Percentiles rank a stretch among this genome's conserved stretches.
These are phyloP conservation scores for Pseudisothecium myosuroides DNA, from an alignment of 225 moss, liverwort and hornwort genomes.

Conservation along the genomic window DNA sequence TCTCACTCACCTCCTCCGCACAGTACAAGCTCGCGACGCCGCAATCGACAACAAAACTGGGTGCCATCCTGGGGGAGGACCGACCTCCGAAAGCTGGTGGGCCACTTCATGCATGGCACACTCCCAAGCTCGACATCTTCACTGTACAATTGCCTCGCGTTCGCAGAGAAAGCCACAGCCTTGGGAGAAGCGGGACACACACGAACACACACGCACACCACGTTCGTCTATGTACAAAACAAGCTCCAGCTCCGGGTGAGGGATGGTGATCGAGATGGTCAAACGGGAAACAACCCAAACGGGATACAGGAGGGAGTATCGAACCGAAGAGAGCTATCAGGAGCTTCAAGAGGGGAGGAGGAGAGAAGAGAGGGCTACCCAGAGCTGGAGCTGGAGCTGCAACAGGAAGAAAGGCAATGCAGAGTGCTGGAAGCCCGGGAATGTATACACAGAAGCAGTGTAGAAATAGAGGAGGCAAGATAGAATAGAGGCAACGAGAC, in stretches of 20 bases:
- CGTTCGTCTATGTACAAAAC: neutral
- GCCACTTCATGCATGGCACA: slow-evolving; percentile 67
- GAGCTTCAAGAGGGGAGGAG: neutral
- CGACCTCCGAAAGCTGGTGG: slow-evolving; percentile 13
- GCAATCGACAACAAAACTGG: slow-evolving; percentile 60
- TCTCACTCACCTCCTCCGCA: slow-evolving; percentile 67
- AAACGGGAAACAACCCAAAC: no score
- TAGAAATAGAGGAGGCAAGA: neutral
- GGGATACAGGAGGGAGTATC: neutral
- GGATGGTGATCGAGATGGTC: neutral
- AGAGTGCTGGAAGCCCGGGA: neutral
- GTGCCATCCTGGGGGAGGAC: slow-evolving; percentile 67
- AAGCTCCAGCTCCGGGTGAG: neutral
- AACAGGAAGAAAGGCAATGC: neutral
- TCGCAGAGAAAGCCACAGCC: neutral
- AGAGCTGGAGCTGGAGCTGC: neutral
- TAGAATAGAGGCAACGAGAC: slow-evolving; percentile 5
- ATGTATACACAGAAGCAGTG: neutral
- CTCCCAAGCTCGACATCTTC: slow-evolving; percentile 27
- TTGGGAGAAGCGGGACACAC: neutral
- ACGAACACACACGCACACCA: neutral
- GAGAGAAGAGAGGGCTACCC: neutral
- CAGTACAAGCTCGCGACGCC: slow-evolving; percentile 73
- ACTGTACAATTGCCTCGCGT: neutral
- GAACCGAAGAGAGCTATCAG: no score